Percentiles rank a stretch among this genome's conserved stretches.
Evolutionary conservation across 192 early-diverging fungal genomes (phyloP).

Genomic region (Backusella australiensis): DNA sequence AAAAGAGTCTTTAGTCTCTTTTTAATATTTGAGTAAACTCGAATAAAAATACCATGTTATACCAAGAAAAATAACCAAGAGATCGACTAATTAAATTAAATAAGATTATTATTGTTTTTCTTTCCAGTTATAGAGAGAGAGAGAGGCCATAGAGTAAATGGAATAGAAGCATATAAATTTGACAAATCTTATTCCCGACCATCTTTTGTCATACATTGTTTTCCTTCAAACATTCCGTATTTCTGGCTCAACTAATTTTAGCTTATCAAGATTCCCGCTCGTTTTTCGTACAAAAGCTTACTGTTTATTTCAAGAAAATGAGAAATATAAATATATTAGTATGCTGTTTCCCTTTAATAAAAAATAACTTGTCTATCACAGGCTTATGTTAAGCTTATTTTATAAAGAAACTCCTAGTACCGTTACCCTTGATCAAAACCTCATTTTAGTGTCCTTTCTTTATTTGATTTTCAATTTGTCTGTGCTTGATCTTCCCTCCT

Average conservation of each 20-base stretch:
- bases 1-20: not conserved
- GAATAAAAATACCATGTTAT: not conserved
- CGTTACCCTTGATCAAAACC: not conserved
- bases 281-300: not conserved
- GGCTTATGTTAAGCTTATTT: not conserved
- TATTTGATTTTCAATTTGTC: not conserved
- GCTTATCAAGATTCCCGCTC: not conserved
- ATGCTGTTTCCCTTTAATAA: not conserved
- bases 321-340: not conserved
- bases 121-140: too few relatives aligned
- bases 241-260: not conserved
- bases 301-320: too few relatives aligned
- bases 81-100: not conserved
- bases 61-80: not conserved
- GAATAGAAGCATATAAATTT: too few relatives aligned
- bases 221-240: not conserved
- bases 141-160: too few relatives aligned
- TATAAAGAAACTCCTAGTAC: not conserved
- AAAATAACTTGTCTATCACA: not conserved
- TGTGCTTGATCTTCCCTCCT: not conserved
- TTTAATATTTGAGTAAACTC: not conserved
- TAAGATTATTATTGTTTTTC: not conserved
- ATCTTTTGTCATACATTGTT: not conserved
- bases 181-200: not conserved
- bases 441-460: not conserved